Percentiles rank a stretch among this genome's conserved stretches.
These are phyloP conservation scores for Ceratobasidium sp. DNA, from an alignment of 1,284 basidiomycete species.

Conservation along the genomic window DNA sequence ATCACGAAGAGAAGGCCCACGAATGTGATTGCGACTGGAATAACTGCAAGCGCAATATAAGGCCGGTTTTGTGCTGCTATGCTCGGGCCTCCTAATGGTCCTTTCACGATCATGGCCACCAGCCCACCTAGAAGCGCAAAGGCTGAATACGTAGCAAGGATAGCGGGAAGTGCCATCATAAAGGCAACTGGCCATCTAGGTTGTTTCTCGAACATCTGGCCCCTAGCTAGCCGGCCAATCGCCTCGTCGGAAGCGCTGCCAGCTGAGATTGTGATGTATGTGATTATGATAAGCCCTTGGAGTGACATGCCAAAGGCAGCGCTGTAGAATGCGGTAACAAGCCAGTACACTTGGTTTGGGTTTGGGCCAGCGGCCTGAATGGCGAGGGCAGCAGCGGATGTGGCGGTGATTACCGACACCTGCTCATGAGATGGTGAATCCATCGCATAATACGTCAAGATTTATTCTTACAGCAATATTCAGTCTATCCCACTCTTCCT, in stretches of 20 bases:
- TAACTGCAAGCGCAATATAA: constrained; percentile 7
- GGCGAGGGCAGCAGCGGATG: constrained; percentile 19
- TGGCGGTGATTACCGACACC: constrained; percentile 33
- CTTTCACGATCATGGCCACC: constrained; percentile 1
- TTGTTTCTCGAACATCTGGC: neutral
- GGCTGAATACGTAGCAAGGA: constrained; percentile 20
- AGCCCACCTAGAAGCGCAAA: neutral
- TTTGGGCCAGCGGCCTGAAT: constrained; percentile 14
- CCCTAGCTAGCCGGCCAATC: constrained; percentile 10
- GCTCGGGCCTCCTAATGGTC: constrained; percentile 6
- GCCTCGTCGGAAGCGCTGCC: constrained; percentile 20
- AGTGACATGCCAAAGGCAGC: no score
- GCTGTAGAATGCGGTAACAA: no score
- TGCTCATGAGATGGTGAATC: neutral
- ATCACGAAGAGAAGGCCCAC: neutral
- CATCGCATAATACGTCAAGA: no score
- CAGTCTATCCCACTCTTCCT: constrained; percentile 35
- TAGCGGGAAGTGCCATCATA: no score
- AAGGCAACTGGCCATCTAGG: neutral
- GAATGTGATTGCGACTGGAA: constrained; percentile 11
- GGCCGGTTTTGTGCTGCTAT: neutral
- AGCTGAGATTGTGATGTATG: constrained; percentile 19
- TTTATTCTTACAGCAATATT: constrained; percentile 19
- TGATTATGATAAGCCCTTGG: constrained; percentile 22
- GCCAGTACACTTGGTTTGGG: no score